A percentile compares a stretch with the other conserved stretches of the same genome.
These are phyloP conservation scores for Meira nashicola DNA, from an alignment of 1,284 basidiomycete genomes.

Conservation along the genomic window DNA sequence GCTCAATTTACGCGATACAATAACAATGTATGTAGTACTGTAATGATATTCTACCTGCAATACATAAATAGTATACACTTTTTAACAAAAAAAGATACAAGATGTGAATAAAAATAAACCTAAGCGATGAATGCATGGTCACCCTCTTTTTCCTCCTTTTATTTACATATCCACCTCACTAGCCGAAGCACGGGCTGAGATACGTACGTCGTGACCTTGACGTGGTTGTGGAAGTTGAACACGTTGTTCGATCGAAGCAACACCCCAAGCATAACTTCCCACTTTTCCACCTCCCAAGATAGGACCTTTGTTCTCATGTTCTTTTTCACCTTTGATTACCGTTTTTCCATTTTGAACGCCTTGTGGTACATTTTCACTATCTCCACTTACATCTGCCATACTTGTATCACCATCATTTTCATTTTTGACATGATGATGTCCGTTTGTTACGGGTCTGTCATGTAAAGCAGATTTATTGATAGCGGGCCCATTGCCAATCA, in stretches of 20 bases:
- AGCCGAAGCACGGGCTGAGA: not conserved
- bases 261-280: slow-evolving; percentile 31
- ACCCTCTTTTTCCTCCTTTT: not conserved
- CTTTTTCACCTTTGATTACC: not conserved
- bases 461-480: no score
- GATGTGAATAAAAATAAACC: no score
- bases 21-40: no score
- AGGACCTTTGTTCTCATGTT: slow-evolving; percentile 9
- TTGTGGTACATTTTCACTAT: no score
- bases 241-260: slow-evolving; percentile 22
- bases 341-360: not conserved
- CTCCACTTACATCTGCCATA: no score
- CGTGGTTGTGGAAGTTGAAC: not conserved
- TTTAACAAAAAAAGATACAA: no score
- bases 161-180: not conserved
- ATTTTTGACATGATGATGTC: no score
- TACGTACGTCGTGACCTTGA: not conserved
- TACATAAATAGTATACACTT: no score
- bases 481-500: slow-evolving; percentile 9
- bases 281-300: slow-evolving; percentile 31
- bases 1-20: no score
- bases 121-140: not conserved
- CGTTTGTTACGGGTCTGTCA: no score
- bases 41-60: no score
- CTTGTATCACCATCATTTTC: no score